Conservation (phyloP, 768 basidiomycete genomes). For the Mycena epipterygia region DNA sequence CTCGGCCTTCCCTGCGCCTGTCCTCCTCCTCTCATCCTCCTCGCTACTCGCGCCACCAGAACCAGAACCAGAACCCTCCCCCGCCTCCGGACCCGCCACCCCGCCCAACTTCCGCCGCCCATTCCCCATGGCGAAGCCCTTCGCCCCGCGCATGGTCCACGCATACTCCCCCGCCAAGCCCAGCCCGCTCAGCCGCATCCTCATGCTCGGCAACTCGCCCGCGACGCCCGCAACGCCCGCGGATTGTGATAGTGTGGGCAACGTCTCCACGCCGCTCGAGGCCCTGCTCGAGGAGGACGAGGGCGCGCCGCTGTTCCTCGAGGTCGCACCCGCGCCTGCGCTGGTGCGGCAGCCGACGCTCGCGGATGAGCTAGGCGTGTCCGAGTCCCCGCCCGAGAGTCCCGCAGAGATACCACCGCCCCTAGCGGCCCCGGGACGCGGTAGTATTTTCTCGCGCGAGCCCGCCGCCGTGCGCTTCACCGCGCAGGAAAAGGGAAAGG, state of each 20-base stretch:
- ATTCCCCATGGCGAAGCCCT: slow-evolving; percentile 81
- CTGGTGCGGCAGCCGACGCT: slow-evolving; percentile 49
- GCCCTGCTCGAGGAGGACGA: slow-evolving; percentile 54
- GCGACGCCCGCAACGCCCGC: slow-evolving; percentile 45
- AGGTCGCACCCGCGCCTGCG: slow-evolving; percentile 41
- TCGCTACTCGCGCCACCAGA: slow-evolving; percentile 13
- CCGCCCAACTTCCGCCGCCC: slow-evolving; percentile 52
- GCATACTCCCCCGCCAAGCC: slow-evolving; percentile 88
- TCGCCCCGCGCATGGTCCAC: slow-evolving; percentile 78
- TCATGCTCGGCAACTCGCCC: slow-evolving; percentile 78
- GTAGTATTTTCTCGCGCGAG: slow-evolving; percentile 47
- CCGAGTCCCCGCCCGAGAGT: slow-evolving; percentile 60
- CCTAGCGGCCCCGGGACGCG: slow-evolving; percentile 35
- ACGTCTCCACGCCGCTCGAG: slow-evolving; percentile 38
- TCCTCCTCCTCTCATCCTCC: slow-evolving; percentile 51
- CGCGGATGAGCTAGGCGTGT: slow-evolving; percentile 61
- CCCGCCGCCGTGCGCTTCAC: slow-evolving; percentile 48
- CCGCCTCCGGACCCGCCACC: slow-evolving; percentile 14
- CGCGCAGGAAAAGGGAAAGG: slow-evolving; percentile 58
- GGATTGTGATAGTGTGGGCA: slow-evolving; percentile 34
- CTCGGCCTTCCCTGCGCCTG: slow-evolving; percentile 70
- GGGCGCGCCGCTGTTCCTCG: no score
- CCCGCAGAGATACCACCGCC: slow-evolving; percentile 53
- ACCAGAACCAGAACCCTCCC: not conserved
- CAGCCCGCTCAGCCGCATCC: slow-evolving; percentile 84